Percentiles rank a stretch among this genome's conserved stretches.
These are phyloP conservation scores for Fomes fomentarius DNA, from an alignment of 1,284 basidiomycete genomes.

Conservation along the genomic window DNA sequence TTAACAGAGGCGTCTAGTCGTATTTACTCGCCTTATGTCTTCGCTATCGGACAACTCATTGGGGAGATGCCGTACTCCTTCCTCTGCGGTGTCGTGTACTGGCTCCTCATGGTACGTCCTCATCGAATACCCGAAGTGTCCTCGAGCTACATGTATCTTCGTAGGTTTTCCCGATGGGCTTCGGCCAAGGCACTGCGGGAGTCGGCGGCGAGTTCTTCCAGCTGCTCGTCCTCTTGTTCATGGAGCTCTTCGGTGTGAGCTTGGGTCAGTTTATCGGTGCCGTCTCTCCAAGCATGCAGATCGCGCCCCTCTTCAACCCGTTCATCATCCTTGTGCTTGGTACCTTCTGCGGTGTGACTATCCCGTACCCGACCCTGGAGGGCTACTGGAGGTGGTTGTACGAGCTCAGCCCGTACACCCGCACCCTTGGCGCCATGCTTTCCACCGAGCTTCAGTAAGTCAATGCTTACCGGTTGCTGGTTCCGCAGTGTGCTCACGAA, in stretches of 20 bases:
- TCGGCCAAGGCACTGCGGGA: conserved; percentile 66
- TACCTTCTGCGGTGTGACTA: conserved; percentile 82
- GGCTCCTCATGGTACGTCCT: conserved; percentile 65
- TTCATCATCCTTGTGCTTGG: conserved; percentile 71
- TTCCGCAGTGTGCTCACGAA: conserved; percentile 5
- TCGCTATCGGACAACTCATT: conserved; percentile 81
- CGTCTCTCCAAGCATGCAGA: conserved; percentile 73
- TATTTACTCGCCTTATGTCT: conserved; percentile 81
- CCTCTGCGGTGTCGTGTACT: conserved; percentile 76
- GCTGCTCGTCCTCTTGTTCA: conserved; percentile 70
- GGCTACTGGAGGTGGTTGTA: conserved; percentile 85
- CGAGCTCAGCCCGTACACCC: conserved; percentile 70
- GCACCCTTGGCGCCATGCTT: conserved; percentile 75
- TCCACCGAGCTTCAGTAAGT: conserved; percentile 79
- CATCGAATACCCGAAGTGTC: background rate
- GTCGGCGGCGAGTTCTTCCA: conserved; percentile 75
- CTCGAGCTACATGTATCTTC: conserved; percentile 19
- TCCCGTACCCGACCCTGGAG: conserved; percentile 70
- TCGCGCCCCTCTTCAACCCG: conserved; percentile 83
- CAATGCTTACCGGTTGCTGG: background rate
- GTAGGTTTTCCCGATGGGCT: conserved; percentile 72
- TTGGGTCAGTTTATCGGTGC: conserved; percentile 80
- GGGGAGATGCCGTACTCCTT: conserved; percentile 85
- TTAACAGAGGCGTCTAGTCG: conserved; percentile 68
- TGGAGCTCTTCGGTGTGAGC: conserved; percentile 78